Base-by-base conservation (phyloP, 495 filamentous ascomycete genomes). In the Neurospora africana region DNA sequence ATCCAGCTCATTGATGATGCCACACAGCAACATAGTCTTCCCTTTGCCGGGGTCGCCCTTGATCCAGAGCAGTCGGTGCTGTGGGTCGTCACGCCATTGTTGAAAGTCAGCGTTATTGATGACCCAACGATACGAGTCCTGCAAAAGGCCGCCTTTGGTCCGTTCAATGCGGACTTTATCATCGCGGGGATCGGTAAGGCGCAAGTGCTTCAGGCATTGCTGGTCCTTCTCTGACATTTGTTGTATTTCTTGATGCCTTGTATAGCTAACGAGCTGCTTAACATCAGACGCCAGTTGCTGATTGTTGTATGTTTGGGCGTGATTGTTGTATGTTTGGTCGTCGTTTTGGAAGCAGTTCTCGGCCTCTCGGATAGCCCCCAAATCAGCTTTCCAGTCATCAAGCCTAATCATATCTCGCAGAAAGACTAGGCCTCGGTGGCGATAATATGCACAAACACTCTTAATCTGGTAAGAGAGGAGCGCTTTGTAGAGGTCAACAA, bases 1-100 rank as follows among this genome's bases (percentile, higher is more conserved):
- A 40, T 40, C 39, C 23, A 85, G 71, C 19, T 85, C 76, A 23
- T 85, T 72, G 33, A 84, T 82, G 38, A 85, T 82, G 4, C 82
- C 81, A 35, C 76, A 82, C 13, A 87, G 69, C 0, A 86, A 76
- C 83, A 36, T 36, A 36, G 35, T 36, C 35, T 36, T 36, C 35
- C 5, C 35, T 36, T 36, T 36, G 7, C 35, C 35, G 35, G 35
- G 35, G 38, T 39, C 36, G 9, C 36, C 36, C 36, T 37, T 37
- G 9, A 37, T 37, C 9, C 2, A 37, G 36, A 37, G 9, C 1
- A 37, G 9, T 37, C 9, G 9, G 9, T 37, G 9, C 36, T 37
- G 9, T 37, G 9, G 9, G 9, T 37, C 9, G 9, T 10, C 9
- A 10, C 9, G 9, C 9, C 9, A 37, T 37, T 37, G 9, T 37